These are phyloP conservation scores for Solanum chiquidenum DNA, from an alignment of 257 asterid genomes.

Conservation along the genomic window DNA sequence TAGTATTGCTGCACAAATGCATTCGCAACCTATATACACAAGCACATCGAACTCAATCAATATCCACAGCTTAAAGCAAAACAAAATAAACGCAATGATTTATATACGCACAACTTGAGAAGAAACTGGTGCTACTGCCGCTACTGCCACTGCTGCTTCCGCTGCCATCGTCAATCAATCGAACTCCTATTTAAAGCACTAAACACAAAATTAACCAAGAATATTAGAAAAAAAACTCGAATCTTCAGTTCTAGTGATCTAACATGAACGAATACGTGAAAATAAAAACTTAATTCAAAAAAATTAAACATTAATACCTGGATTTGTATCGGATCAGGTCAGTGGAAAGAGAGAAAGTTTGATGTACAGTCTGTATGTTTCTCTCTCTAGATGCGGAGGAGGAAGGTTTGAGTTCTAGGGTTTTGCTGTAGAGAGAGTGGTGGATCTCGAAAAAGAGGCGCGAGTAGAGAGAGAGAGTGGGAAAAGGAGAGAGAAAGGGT, in stretches of 20 bases:
- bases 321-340: constrained; percentile 27
- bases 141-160: constrained; percentile 16
- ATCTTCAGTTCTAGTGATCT: not conserved
- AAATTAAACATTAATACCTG: constrained; percentile 41
- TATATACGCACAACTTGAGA: constrained; percentile 53
- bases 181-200: constrained; percentile 21
- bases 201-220: constrained; percentile 1
- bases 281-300: not conserved
- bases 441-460: not conserved
- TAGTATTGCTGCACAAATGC: constrained; percentile 90
- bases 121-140: constrained; percentile 31
- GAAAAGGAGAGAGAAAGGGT: not conserved
- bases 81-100: not conserved
- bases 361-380: not conserved
- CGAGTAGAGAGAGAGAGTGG: constrained; percentile 12
- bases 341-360: constrained; percentile 25
- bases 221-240: not conserved
- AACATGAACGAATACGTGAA: not conserved
- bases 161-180: constrained; percentile 34
- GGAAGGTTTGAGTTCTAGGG: constrained; percentile 33
- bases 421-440: constrained; percentile 16
- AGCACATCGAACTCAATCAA: not conserved
- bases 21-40: constrained; percentile 55
- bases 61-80: not conserved
- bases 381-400: not conserved